phyloP scores from a whole-genome alignment of 140 eudicot genomes.

The Bidens hawaiensis region DNA sequence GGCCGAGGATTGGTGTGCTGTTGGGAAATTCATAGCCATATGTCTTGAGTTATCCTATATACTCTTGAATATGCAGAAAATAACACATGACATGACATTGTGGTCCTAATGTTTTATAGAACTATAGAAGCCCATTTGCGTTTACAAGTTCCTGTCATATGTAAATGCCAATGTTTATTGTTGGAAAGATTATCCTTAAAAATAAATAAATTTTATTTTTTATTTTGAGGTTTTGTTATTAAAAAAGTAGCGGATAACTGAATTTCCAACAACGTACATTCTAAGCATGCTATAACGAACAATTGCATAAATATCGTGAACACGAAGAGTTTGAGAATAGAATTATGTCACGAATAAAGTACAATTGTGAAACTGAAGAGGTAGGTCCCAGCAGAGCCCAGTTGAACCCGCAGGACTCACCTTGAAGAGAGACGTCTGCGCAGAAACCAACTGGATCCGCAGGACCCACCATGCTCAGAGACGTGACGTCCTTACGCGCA shows the following conservation, averaged over 20 bases:
- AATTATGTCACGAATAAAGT: no score
- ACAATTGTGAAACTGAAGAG: no score
- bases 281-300: no score
- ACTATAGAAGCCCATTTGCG: constrained; percentile 1
- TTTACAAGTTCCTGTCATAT: constrained; percentile 4
- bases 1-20: background rate
- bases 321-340: no score
- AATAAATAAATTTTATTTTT: background rate
- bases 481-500: no score
- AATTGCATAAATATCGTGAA: no score
- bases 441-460: no score
- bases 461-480: no score
- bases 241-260: background rate
- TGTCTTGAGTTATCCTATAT: constrained; percentile 10
- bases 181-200: constrained; percentile 5
- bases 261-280: background rate
- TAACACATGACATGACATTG: constrained; percentile 15
- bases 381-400: no score
- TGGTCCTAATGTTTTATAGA: constrained; percentile 15
- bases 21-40: constrained; percentile 20
- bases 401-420: no score
- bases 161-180: constrained; percentile 12
- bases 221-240: background rate
- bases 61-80: constrained; percentile 17
- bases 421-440: no score